phyloP scores from a whole-genome alignment of 2,329 filamentous ascomycete genomes.

The Aspergillus quadrilineatus region DNA sequence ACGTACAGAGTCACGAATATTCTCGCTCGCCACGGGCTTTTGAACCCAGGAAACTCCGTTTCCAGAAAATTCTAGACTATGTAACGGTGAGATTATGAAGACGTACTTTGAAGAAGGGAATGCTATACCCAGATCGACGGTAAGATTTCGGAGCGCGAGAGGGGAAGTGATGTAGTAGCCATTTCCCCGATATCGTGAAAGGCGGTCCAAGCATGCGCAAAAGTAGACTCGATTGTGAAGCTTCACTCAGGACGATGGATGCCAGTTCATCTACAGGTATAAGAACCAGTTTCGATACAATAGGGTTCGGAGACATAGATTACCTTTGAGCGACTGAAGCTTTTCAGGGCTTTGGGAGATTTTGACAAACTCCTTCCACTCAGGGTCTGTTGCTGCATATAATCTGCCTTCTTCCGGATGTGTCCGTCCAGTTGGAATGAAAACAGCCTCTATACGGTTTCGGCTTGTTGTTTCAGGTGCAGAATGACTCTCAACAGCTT shows the following conservation, averaged over 20 bases:
- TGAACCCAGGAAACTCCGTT: conserved; percentile 29
- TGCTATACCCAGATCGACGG: conserved; percentile 56
- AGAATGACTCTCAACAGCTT: neutral
- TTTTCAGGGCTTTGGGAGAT: conserved; percentile 56
- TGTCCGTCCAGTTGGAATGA: conserved; percentile 62
- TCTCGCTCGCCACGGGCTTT: conserved; percentile 29
- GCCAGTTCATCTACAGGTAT: conserved; percentile 48
- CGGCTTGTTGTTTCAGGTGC: conserved; percentile 13
- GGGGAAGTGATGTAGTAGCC: conserved; percentile 64
- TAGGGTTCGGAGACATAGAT: neutral
- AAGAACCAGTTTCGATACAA: conserved; percentile 3
- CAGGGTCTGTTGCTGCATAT: conserved; percentile 52
- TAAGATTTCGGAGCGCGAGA: conserved; percentile 59
- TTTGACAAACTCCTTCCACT: conserved; percentile 62
- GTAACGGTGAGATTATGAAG: conserved; percentile 11
- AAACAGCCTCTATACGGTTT: conserved; percentile 50
- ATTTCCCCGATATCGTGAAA: conserved; percentile 53
- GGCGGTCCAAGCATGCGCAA: conserved; percentile 48
- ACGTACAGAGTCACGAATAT: conserved; percentile 29
- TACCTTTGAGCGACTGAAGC: conserved; percentile 50
- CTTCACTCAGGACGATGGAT: conserved; percentile 43
- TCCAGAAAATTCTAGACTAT: conserved; percentile 30
- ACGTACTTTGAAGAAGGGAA: neutral
- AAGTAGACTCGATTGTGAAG: conserved; percentile 48
- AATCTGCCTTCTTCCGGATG: conserved; percentile 31